These are phyloP conservation scores for Spathaspora girioi DNA, from an alignment of 805 yeast genomes.

Conservation along the genomic window DNA sequence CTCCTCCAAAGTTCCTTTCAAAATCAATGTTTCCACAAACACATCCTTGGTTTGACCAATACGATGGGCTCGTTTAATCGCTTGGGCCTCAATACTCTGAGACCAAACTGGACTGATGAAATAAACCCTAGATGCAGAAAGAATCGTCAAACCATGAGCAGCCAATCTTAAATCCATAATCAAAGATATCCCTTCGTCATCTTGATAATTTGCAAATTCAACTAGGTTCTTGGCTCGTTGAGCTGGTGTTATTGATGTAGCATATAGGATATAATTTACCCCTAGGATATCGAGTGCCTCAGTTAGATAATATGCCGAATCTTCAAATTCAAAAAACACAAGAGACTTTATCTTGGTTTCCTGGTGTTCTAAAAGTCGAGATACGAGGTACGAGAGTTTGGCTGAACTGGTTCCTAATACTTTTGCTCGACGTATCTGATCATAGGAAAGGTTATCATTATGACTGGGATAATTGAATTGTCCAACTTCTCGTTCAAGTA, in stretches of 20 bases:
- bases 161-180: conserved; percentile 68
- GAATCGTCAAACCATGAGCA: conserved; percentile 66
- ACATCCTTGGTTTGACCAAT: conserved; percentile 68
- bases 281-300: conserved; percentile 64
- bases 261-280: conserved; percentile 57
- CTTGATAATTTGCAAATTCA: conserved; percentile 40
- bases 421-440: conserved; percentile 24
- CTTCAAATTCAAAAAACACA: conserved; percentile 69
- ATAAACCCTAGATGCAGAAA: conserved; percentile 65
- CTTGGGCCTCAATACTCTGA: conserved; percentile 67
- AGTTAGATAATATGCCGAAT: conserved; percentile 63
- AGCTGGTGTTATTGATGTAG: conserved; percentile 50
- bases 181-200: conserved; percentile 47
- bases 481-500: not conserved
- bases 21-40: conserved; percentile 62
- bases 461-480: not conserved
- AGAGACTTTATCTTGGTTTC: conserved; percentile 46
- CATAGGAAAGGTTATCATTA: not conserved
- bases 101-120: conserved; percentile 74
- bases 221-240: conserved; percentile 52
- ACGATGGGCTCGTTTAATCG: conserved; percentile 73
- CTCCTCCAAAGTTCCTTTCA: conserved; percentile 63
- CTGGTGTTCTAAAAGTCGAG: conserved; percentile 53
- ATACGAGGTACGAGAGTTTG: conserved; percentile 57
- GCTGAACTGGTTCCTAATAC: conserved; percentile 63